Conservation (phyloP, 2,329 filamentous ascomycete species). For the Bertia moriformis region DNA sequence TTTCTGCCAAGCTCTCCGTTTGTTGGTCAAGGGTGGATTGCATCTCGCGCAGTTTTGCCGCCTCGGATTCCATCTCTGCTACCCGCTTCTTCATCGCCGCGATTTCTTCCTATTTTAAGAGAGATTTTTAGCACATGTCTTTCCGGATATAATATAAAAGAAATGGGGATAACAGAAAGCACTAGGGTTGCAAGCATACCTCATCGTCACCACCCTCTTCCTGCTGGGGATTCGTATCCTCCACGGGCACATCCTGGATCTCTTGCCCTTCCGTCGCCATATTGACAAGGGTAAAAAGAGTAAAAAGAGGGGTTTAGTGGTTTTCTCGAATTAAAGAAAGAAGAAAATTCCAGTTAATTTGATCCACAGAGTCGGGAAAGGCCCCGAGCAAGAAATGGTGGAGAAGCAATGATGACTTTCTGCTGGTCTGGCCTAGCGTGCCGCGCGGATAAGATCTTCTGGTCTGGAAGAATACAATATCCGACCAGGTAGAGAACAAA, state of each 20-base stretch:
- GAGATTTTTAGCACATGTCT: neutral
- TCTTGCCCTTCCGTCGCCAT: neutral
- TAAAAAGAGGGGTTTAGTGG: too few relatives aligned
- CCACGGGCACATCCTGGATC: neutral
- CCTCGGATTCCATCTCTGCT: constrained; percentile 82
- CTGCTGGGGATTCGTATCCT: neutral
- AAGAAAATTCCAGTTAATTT: neutral
- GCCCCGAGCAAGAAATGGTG: too few relatives aligned
- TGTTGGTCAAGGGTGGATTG: constrained; percentile 75
- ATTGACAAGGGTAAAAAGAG: too few relatives aligned
- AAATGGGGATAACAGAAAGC: too few relatives aligned
- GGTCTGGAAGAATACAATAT: neutral
- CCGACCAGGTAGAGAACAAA: neutral
- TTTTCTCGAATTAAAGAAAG: neutral
- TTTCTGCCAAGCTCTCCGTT: constrained; percentile 68
- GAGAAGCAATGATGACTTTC: neutral
- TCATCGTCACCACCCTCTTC: constrained; percentile 1
- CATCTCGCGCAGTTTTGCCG: constrained; percentile 75
- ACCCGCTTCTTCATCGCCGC: constrained; percentile 75
- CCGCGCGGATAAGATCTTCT: too few relatives aligned
- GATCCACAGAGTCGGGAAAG: neutral
- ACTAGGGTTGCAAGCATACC: too few relatives aligned
- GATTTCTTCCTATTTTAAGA: constrained; percentile 51
- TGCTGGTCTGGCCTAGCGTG: neutral
- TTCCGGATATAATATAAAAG: neutral